phyloP scores from a whole-genome alignment of 441 rosid species.

The Bocquillonia castaneifolia region DNA sequence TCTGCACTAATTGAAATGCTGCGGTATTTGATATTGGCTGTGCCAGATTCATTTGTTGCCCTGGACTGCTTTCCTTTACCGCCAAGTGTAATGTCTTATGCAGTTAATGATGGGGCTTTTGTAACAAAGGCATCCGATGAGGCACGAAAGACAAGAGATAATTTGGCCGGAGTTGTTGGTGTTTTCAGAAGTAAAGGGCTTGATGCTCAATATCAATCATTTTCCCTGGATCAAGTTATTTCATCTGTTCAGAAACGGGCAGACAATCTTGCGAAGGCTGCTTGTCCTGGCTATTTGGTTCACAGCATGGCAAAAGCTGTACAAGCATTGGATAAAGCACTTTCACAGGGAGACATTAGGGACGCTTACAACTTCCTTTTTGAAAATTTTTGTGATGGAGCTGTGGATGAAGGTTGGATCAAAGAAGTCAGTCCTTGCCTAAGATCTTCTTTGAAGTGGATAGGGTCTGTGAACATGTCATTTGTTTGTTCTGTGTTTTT shows the following conservation, averaged over 20 bases:
- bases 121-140: constrained; percentile 66
- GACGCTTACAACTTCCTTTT: constrained; percentile 69
- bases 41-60: constrained; percentile 95
- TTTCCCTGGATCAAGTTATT: constrained; percentile 65
- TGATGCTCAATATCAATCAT: constrained; percentile 70
- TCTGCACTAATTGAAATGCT: constrained; percentile 93
- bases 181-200: constrained; percentile 56
- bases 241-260: constrained; percentile 73
- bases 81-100: constrained; percentile 61
- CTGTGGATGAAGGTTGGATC: constrained; percentile 79
- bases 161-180: constrained; percentile 45
- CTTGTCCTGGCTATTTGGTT: constrained; percentile 64
- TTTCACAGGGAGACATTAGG: constrained; percentile 67
- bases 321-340: constrained; percentile 85
- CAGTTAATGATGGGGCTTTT: constrained; percentile 66
- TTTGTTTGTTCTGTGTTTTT: constrained; percentile 75
- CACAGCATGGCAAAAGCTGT: constrained; percentile 81
- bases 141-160: constrained; percentile 53
- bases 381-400: constrained; percentile 73
- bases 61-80: constrained; percentile 96
- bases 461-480: constrained; percentile 61
- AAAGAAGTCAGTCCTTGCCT: constrained; percentile 81
- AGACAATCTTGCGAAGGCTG: constrained; percentile 70
- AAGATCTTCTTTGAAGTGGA: constrained; percentile 83
- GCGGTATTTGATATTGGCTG: constrained; percentile 84